A percentile compares a stretch with the other conserved stretches of the same genome.
These are phyloP conservation scores for Chloranthus sessilifolius DNA, from an alignment of 164 flowering plant species.

Conservation along the genomic window DNA sequence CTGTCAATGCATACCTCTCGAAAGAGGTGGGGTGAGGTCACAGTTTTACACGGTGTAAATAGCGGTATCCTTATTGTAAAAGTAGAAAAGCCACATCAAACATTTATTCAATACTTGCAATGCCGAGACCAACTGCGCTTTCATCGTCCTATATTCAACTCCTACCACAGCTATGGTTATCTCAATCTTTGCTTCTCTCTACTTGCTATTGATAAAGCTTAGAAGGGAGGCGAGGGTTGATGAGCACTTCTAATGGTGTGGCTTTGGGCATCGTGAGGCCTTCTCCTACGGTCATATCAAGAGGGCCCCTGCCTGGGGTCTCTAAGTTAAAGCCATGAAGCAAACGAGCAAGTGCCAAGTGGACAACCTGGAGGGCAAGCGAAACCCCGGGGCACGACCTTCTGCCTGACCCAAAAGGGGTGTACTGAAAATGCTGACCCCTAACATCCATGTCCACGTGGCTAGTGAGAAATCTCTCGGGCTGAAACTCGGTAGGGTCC, in stretches of 20 bases:
- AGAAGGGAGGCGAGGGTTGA: constrained; percentile 27
- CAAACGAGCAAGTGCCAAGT: constrained; percentile 32
- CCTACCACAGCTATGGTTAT: no score
- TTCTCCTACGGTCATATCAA: constrained; percentile 29
- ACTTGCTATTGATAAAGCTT: constrained; percentile 12
- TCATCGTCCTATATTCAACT: no score
- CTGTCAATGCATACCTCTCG: no score
- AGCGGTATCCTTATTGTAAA: no score
- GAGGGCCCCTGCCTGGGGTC: constrained; percentile 5
- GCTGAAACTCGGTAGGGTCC: constrained; percentile 16
- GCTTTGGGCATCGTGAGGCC: constrained; percentile 31
- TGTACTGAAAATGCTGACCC: constrained; percentile 27
- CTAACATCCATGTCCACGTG: constrained; percentile 18
- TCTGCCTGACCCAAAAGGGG: constrained; percentile 48
- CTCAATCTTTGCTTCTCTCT: no score
- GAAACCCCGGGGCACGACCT: constrained; percentile 38
- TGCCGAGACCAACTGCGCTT: no score
- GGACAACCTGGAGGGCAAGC: constrained; percentile 28
- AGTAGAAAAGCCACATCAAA: no score
- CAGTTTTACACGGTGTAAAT: no score
- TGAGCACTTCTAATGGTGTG: constrained; percentile 31
- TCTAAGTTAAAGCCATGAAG: constrained; percentile 30
- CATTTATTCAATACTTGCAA: no score
- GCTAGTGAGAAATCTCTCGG: constrained; percentile 24
- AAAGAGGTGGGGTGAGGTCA: no score